These are phyloP conservation scores for Quercus ilex DNA, from an alignment of 306 rosid species.

Conservation along the genomic window DNA sequence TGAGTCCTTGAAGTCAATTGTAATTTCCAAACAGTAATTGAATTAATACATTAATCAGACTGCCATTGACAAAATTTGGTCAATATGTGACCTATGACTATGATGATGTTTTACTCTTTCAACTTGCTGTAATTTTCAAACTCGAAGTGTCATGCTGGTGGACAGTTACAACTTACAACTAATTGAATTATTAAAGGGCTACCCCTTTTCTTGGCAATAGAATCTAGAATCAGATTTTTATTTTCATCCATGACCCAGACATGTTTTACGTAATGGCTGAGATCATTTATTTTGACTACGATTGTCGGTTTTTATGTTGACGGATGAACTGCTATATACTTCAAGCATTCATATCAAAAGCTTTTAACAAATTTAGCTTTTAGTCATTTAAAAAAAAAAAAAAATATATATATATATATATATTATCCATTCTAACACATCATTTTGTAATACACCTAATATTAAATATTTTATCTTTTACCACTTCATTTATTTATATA, in stretches of 20 bases:
- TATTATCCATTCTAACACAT: too few species aligned
- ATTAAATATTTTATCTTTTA: too few species aligned
- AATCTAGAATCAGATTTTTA: slow-evolving; percentile 16
- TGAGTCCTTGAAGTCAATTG: neutral
- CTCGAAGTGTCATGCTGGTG: neutral
- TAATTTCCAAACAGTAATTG: neutral
- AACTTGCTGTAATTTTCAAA: slow-evolving; percentile 3
- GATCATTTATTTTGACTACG: neutral
- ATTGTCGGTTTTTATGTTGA: neutral
- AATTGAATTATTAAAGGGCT: slow-evolving; percentile 10
- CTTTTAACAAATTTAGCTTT: too few species aligned
- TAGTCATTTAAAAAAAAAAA: too few species aligned
- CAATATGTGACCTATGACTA: slow-evolving; percentile 1
- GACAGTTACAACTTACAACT: slow-evolving; percentile 15
- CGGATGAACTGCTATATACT: too few species aligned
- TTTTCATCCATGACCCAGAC: slow-evolving; percentile 1
- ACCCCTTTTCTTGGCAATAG: neutral
- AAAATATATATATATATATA: too few species aligned
- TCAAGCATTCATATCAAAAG: too few species aligned
- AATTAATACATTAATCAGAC: neutral
- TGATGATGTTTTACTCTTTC: neutral
- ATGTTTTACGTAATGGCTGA: slow-evolving; percentile 7
- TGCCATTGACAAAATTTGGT: neutral
- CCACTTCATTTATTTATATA: too few species aligned
- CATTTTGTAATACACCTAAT: too few species aligned